Evolutionary conservation across 2,329 filamentous ascomycete species (phyloP), one percentile per base, ranked within the genome.

Genomic region (Trichoderma pleuroti): DNA sequence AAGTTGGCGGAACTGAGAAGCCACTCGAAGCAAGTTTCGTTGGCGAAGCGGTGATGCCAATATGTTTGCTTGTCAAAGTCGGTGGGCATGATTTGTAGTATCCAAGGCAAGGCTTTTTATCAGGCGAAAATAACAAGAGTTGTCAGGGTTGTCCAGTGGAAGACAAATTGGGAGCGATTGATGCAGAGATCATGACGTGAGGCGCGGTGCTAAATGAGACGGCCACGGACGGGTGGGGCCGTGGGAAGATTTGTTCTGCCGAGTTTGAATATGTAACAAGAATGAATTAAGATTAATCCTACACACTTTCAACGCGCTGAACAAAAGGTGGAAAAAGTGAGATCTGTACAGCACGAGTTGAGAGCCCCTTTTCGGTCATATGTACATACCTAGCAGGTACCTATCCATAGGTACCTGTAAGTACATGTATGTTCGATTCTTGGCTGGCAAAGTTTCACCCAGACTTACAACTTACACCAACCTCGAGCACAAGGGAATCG

Each of bases 11-110:
- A 86, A 2, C 82, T 72, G 16, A 80, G 72, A 18, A 86, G 80
- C 84, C 85, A 86, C 74, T 86, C 85, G 70, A 86, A 86, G 11
- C 79, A 75, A 7, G 76, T 78, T 74, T 86, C 84, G 16, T 77
- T 77, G 18, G 76, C 70, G 78, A 86, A 86, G 30, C 85, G 82
- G 7, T 80, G 71, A 68, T 80, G 82, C 85, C 85, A 86, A 75
- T 86, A 86, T 72, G 80, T 82, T 73, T 84, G 82, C 52, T 85
- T 82, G 42, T 86, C 84, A 70, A 84, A 86, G 68, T 85, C 81
- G 67, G 78, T 71, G 26, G 75, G 73, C 76, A 79, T 78, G 61
- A 3, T 42, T 34, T 3, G 9, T 42, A 10, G 12, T 42, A 26
- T 18, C 7, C 21, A 12, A 16, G 57, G 5, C 11, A 21, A 32